phyloP scores from a whole-genome alignment of 495 filamentous ascomycete species.

The Penicillium pancosmium region DNA sequence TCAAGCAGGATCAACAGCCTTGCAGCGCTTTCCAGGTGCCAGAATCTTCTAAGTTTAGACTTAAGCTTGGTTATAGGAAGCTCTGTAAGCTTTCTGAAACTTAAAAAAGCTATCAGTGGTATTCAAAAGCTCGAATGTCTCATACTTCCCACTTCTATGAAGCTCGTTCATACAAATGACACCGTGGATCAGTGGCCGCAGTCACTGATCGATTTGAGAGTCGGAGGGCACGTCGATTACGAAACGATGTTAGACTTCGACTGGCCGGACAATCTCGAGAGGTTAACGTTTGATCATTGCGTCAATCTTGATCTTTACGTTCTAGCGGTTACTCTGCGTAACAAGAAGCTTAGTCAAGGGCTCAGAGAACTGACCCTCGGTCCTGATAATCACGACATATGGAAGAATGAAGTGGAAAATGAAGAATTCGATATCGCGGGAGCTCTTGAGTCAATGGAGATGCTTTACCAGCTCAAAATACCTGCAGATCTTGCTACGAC shows the following conservation, averaged over 20 bases:
- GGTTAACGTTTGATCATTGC: neutral
- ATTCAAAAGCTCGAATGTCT: slow-evolving; percentile 53
- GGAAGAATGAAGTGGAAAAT: neutral
- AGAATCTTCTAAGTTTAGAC: slow-evolving; percentile 56
- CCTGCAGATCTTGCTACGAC: neutral
- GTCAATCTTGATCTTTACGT: neutral
- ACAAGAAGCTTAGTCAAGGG: neutral
- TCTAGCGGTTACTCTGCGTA: neutral
- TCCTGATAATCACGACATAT: neutral
- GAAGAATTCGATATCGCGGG: neutral
- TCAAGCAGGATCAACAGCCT: slow-evolving; percentile 57
- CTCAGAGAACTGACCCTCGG: neutral
- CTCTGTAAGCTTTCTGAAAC: slow-evolving; percentile 48
- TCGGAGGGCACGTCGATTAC: neutral
- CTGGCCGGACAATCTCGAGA: neutral
- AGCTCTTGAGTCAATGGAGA: neutral
- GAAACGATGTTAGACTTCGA: neutral
- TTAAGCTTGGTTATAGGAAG: slow-evolving; percentile 58
- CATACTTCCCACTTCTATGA: slow-evolving; percentile 57
- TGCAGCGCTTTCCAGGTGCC: slow-evolving; percentile 64
- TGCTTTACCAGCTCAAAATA: neutral
- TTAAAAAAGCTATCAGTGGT: slow-evolving; percentile 56
- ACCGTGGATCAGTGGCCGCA: slow-evolving; percentile 9
- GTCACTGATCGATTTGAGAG: neutral
- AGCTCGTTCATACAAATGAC: slow-evolving; percentile 22